Base-by-base conservation (phyloP, 1,284 basidiomycete species). In the Irpex rosettiformis region DNA sequence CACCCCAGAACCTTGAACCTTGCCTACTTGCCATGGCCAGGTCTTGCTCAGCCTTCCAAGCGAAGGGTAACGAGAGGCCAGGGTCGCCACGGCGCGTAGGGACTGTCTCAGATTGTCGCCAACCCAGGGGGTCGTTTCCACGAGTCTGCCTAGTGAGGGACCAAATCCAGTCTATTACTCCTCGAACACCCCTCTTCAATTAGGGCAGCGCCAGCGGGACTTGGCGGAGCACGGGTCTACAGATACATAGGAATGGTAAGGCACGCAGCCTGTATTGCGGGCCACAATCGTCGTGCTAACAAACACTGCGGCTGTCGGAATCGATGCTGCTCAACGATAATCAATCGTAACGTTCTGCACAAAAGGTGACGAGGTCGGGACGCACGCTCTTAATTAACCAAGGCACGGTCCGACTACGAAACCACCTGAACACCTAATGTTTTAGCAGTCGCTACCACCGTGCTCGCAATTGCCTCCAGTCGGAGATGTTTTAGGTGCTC, bases 341-440 rank as follows among this genome's bases (percentile, higher is more conserved):
- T 65, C 61, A 65, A 58, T 61, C 58, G 25, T 42, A 43, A 49
- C 52, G 59, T 60, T 61, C 53, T 66, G 64, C 62, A 67, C 65
- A 62, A 18, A 62, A 53, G 54, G 59, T 51, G 55, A 54, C 52
- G 58, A 52, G 61, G 53, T n/a, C 59, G 55, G 59, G 61, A 67
- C 70, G 63, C 55, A 61, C 57, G 49, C 42, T 52, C 49, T 61
- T 61, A 61, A 61, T 61, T 52, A 58, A 56, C 37, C 52, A 42
- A 52, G 30, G 16, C 47, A 18, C 60, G 64, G 64, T 66, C 66
- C 66, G 70, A 67, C 85, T 78, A 96, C 68, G 91, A 88, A 60
- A 97, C 88, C 58, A 97, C 91, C 69, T 90, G 85, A 53, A 98
- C 79, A 40, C 96, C 96, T 68, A 96, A 75, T 62, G 86, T 91